Evolutionary conservation across 2,329 filamentous ascomycete genomes (phyloP), one percentile per base, ranked within the genome.

Genomic region (Fusarium sp.): DNA sequence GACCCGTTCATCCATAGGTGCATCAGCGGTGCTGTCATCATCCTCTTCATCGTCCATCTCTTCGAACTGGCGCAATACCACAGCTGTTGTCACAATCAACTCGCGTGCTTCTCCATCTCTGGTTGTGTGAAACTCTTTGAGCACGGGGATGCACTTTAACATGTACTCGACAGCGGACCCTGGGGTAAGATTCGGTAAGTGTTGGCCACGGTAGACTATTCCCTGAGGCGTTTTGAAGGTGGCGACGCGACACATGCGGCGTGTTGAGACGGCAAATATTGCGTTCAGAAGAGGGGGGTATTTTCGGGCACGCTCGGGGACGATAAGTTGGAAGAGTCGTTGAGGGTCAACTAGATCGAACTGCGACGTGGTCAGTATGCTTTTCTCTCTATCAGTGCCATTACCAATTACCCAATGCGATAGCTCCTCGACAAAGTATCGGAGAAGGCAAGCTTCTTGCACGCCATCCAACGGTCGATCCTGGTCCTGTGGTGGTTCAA

Each of bases 151-250:
- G 4, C 69, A 74, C 8, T 73, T 73, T 0, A 73, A 25, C 71
- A 73, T 74, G 4, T 73, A 74, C 25, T 74, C 71, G 1, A 73
- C 71, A 16, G 69, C 69, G 0, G 65, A 61, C 0, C 65, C 61
- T 0, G 67, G 14, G 0, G 57, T 74, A 0, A 73, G 65, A 2
- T 63, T 62, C 0, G 69, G 69, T 0, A 73, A n/a, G 0, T 61
- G 59, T 1, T 74, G 71, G 0, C 69, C 63, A 0, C 69, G 71
- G 8, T 74, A 74, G 0, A 69, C 18, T 0, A 73, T 62, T 1
- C 65, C 71, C 1, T 58, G 49, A 0, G 53, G 0, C 0, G 69
- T 73, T 3, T 51, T 68, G 5, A 71, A 67, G 1, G 61, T 71
- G 0, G 67, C 55, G 0, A 73, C 18, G 0, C 71, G 65, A 0